Base-by-base conservation (phyloP, 768 basidiomycete genomes). In the Austroboletus festivus region DNA sequence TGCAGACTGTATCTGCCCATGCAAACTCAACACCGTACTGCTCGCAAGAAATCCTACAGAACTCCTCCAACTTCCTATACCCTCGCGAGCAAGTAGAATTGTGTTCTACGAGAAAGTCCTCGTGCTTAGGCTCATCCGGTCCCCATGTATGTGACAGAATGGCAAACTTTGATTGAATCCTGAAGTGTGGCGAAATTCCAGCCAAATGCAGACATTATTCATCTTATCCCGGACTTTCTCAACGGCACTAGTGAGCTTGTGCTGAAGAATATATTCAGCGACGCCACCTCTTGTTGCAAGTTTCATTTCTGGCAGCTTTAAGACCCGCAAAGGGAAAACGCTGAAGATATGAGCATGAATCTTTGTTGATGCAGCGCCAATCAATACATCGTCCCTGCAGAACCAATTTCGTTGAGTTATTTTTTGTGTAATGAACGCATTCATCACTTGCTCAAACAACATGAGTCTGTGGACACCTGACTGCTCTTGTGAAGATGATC, bases 1-100 rank as follows among this genome's bases (percentile, higher is more conserved):
- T 55, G 18, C 58, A 60, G 8, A 46, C 52, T 3, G 39, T 58
- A 24, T 57, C 56, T 13, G 34, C 39, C 58, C 55, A 58, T 19
- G 44, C 57, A 9, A 46, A 54, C 7, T 48, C 46, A 9, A 37
- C 28, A 2, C 38, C 30, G 18, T 31, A 44, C 19, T 44, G 30
- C 38, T 51, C 30, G 18, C 31, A 4, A 16, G 48, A 42, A 23
- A 44, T 33, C 3, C 10, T 18, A 30, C 42, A 50, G 16, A 50
- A 50, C 3, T 24, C 8, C 5, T 16, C 6, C 12, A 50, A 5
- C n/a, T 50, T 50, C 7, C 28, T n/a, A 22, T 37, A 28, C 6
- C 22, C 11, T 13, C 15, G 31, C 13, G 7, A 28, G 26, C 11
- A 4, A 13, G 31, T 33, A 33, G 5, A 11, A 6, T 12, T 28